Percentiles rank a stretch among this genome's conserved stretches.
phyloP scores from a whole-genome alignment of 139 green algal species.

The Mychonastes homosphaera region DNA sequence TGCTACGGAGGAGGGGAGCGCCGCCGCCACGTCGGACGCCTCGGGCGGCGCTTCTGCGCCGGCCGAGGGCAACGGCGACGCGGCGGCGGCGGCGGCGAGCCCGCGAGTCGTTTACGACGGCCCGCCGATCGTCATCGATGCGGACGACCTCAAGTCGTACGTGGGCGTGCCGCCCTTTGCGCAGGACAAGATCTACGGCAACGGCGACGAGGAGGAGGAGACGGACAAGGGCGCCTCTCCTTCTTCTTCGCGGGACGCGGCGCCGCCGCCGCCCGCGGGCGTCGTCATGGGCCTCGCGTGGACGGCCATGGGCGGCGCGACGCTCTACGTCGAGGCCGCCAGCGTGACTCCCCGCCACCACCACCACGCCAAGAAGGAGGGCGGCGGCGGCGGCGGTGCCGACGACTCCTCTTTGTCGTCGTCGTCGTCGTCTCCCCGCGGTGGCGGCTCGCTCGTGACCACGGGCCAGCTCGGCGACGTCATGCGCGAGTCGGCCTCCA shows the following conservation, averaged over 20 bases:
- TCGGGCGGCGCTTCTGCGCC: too few relatives aligned
- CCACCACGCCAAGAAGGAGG: background rate
- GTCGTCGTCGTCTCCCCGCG: too few relatives aligned
- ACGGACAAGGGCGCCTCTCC: background rate
- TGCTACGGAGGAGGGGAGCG: background rate
- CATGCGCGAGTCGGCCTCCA: conserved; percentile 85
- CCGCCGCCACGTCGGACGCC: too few relatives aligned
- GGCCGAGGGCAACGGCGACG: too few relatives aligned
- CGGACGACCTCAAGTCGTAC: conserved; percentile 64
- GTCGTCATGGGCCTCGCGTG: conserved; percentile 96
- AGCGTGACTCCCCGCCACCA: conserved; percentile 22
- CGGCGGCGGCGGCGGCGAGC: background rate
- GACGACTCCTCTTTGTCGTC: background rate
- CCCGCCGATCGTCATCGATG: conserved; percentile 50
- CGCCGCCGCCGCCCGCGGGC: conserved; percentile 43
- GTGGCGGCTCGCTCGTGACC: conserved; percentile 9
- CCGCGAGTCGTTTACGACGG: conserved; percentile 31
- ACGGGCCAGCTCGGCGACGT: conserved; percentile 91
- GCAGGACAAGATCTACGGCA: conserved; percentile 56
- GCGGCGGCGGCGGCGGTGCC: background rate
- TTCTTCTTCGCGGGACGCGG: background rate
- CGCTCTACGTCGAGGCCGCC: conserved; percentile 83
- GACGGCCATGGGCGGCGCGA: conserved; percentile 88
- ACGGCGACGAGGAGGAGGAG: conserved; percentile 1
- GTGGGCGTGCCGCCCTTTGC: conserved; percentile 83